These are phyloP conservation scores for Thecaphora thlaspeos DNA, from an alignment of 1,284 basidiomycete genomes.

Conservation along the genomic window DNA sequence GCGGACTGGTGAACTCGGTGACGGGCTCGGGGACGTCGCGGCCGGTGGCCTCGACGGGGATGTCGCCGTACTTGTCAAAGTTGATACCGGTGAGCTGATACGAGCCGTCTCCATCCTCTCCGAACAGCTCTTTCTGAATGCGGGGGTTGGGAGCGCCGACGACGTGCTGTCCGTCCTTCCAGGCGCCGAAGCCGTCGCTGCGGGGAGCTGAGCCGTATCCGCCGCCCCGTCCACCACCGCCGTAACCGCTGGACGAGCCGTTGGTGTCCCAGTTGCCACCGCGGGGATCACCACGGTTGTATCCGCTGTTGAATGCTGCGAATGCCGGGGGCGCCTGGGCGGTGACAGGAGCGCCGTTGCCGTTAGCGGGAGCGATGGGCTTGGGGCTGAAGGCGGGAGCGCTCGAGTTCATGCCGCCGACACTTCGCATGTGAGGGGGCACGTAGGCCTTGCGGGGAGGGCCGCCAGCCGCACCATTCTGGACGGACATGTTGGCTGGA, in stretches of 20 bases:
- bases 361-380: constrained; percentile 23
- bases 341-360: constrained; percentile 10
- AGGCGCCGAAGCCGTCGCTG: constrained; percentile 66
- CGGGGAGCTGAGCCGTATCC: constrained; percentile 43
- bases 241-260: constrained; percentile 21
- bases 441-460: constrained; percentile 79
- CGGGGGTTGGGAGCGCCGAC: constrained; percentile 77
- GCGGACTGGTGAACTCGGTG: constrained; percentile 79
- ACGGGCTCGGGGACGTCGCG: constrained; percentile 92
- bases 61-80: constrained; percentile 99
- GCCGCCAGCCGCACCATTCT: constrained; percentile 52
- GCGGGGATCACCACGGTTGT: constrained; percentile 39
- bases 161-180: constrained; percentile 87
- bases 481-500: constrained; percentile 61
- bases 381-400: constrained; percentile 35
- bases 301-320: constrained; percentile 39
- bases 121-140: constrained; percentile 93
- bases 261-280: constrained; percentile 39
- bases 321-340: constrained; percentile 24
- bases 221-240: constrained; percentile 33
- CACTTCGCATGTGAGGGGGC: constrained; percentile 79
- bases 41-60: constrained; percentile 97
- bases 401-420: constrained; percentile 53
- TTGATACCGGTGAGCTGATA: constrained; percentile 94
- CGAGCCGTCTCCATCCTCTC: constrained; percentile 72